Base-by-base conservation (phyloP, 805 yeast genomes). In the Yarrowia alimentaria region DNA sequence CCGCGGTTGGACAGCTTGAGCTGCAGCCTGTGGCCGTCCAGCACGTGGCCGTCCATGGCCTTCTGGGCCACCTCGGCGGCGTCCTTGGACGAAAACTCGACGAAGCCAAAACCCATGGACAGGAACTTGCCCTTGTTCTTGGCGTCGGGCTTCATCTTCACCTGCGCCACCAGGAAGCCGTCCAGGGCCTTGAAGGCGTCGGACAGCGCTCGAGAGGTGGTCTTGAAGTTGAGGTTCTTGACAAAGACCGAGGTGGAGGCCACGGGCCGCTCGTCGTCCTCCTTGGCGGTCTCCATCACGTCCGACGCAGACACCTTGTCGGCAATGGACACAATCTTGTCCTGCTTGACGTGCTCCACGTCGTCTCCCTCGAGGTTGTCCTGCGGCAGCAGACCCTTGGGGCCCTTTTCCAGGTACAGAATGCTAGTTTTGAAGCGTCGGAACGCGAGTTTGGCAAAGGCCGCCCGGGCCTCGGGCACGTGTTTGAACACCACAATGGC, bases 81-180 rank as follows among this genome's bases (percentile, higher is more conserved):
- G 30, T 80, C 86, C 57, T 78, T 79, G 1, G 90, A 78, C 58
- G 72, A 79, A 67, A 88, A 93, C 68, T 93, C 99, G 11, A 79
- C 96, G 69, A 93, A 93, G 1, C 99, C 99, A 62, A 89, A 93
- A 16, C 99, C 99, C 99, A 93, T 93, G 60, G 96, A 88, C 54
- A 81, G 74, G n/a, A 73, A 68, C 53, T 77, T 77, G 9, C 81
- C 83, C 2, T 76, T 63, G 54, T 79, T 76, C 67, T 81, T 86
- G 28, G 95, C 79, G 68, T 91, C 95, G 1, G 96, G 90, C 64
- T 90, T 91, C 20, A 84, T 84, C 62, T 87, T 87, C 51, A 93
- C 84, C 18, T 81, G 80, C 2, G 95, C 95, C 42, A 83, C 74
- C 11, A 83, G 78, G 64, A 85, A 93, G 0, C 98, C 99, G 16